These are phyloP conservation scores for Vigna reflexopilosa DNA, from an alignment of 306 rosid genomes.

Conservation along the genomic window DNA sequence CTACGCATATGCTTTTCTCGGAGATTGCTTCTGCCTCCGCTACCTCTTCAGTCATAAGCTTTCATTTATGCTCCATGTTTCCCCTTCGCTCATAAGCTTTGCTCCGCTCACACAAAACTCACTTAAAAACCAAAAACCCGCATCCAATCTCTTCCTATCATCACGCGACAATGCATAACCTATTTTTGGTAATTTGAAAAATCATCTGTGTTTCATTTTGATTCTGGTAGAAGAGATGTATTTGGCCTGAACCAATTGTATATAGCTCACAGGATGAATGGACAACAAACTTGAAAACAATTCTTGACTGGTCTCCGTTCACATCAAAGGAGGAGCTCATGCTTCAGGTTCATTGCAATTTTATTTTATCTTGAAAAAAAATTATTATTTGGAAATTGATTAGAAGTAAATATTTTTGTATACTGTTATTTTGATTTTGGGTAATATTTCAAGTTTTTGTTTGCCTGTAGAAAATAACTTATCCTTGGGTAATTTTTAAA, in stretches of 20 bases:
- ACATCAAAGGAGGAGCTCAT: slow-evolving; percentile 85
- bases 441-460: slow-evolving; percentile 4
- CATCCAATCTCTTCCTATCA: too few species aligned
- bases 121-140: too few species aligned
- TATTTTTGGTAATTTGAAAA: too few species aligned
- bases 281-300: slow-evolving; percentile 76
- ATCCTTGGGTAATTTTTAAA: slow-evolving; percentile 1
- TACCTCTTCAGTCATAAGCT: too few species aligned
- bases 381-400: slow-evolving; percentile 6
- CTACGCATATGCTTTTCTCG: too few species aligned
- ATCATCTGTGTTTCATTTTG: too few species aligned
- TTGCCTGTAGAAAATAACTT: slow-evolving; percentile 14
- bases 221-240: too few species aligned
- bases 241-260: slow-evolving; percentile 82
- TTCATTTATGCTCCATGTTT: too few species aligned
- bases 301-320: slow-evolving; percentile 97
- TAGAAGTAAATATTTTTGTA: background rate
- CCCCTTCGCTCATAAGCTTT: too few species aligned
- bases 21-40: too few species aligned
- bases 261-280: slow-evolving; percentile 78
- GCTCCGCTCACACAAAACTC: too few species aligned
- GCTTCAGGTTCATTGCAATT: slow-evolving; percentile 71
- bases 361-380: slow-evolving; percentile 15
- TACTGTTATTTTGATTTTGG: background rate
- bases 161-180: too few species aligned